Evolutionary conservation across 148 eudicot species (phyloP).

Genomic region (Arbutus unedo): DNA sequence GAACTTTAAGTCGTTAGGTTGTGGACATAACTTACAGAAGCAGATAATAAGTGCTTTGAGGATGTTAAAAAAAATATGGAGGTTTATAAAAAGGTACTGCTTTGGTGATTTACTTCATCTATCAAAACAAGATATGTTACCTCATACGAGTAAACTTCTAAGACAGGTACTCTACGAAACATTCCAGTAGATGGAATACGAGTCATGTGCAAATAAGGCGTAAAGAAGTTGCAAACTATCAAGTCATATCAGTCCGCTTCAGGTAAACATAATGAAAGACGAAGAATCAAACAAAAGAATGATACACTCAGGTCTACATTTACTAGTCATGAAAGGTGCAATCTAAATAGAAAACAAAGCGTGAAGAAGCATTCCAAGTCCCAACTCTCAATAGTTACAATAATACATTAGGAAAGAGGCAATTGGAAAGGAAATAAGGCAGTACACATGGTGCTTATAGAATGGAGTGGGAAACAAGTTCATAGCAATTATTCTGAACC

Average conservation of each 20-base stretch:
- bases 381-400: background rate
- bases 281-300: background rate
- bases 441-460: background rate
- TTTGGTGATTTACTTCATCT: background rate
- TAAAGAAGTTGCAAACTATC: background rate
- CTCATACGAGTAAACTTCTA: background rate
- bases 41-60: background rate
- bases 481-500: background rate
- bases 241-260: background rate
- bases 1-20: background rate
- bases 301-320: background rate
- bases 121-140: background rate
- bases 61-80: background rate
- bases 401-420: background rate
- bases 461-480: background rate
- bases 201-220: background rate
- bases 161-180: background rate
- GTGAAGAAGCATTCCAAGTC: background rate
- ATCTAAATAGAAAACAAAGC: background rate
- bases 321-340: background rate
- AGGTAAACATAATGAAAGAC: background rate
- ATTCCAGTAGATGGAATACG: background rate
- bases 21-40: background rate
- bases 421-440: background rate
- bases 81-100: background rate